Conservation (phyloP, 257 asterid genomes). For the Datura wrightii region DNA sequence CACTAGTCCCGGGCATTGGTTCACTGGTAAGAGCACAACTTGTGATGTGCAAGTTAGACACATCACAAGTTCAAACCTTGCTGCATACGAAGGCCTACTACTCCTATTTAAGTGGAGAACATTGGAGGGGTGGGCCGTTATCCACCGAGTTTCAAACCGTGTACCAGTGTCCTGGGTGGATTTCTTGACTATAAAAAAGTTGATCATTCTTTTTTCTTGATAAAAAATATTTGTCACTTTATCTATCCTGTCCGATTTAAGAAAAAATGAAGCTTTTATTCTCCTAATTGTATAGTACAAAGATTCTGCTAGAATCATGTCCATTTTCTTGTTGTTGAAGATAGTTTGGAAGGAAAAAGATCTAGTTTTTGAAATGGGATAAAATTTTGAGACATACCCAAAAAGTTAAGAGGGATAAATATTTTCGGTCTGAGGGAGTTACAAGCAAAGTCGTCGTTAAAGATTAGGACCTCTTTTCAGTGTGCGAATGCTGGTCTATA, state of each 20-base stretch:
- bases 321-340: neutral
- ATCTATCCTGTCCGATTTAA: neutral
- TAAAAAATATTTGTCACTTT: neutral
- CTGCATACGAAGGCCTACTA: neutral
- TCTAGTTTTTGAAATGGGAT: neutral
- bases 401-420: neutral
- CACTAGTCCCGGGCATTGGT: neutral
- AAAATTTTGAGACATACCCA: neutral
- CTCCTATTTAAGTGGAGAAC: neutral
- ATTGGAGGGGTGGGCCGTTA: neutral
- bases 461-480: neutral
- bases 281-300: neutral
- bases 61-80: neutral
- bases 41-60: neutral
- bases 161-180: neutral
- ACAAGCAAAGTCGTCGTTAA: neutral
- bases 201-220: neutral
- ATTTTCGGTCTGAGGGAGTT: neutral
- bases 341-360: neutral
- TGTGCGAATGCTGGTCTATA: neutral
- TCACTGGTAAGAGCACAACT: neutral
- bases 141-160: neutral
- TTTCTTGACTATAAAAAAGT: neutral
- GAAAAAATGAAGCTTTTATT: neutral
- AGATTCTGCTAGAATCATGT: neutral